Evolutionary conservation across 345 rosid genomes (phyloP).

Genomic region (Populus euphratica): DNA sequence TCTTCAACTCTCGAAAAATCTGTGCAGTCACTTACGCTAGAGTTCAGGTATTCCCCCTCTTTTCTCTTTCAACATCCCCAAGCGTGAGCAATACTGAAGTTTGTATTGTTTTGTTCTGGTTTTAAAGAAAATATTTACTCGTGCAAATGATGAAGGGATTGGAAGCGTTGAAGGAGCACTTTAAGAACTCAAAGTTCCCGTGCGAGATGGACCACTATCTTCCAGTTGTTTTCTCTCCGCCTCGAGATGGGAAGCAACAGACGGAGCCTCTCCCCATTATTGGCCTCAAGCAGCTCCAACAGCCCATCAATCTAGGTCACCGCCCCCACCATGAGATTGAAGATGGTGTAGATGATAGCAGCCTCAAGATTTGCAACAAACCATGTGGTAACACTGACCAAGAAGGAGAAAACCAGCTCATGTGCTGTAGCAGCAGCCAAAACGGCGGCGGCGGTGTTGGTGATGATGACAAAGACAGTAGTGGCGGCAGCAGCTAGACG

Average conservation of each 20-base stretch:
- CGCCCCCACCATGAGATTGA: background rate
- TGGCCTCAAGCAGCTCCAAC: conserved; percentile 24
- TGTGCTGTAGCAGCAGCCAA: conserved; percentile 1
- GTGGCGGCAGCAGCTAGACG: conserved; percentile 2
- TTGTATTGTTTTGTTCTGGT: background rate
- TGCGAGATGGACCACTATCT: conserved; percentile 57
- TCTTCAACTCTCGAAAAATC: conserved; percentile 70
- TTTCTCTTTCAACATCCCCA: background rate
- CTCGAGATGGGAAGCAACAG: conserved; percentile 64
- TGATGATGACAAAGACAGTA: conserved; percentile 21
- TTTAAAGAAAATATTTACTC: background rate
- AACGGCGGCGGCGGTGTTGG: conserved; percentile 42
- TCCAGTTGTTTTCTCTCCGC: conserved; percentile 82
- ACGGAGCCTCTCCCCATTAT: conserved; percentile 51
- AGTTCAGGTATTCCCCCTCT: conserved; percentile 51
- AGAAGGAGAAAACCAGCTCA: background rate
- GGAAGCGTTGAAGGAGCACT: conserved; percentile 76
- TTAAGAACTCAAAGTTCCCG: conserved; percentile 78
- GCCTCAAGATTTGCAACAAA: background rate
- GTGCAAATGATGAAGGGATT: conserved; percentile 48
- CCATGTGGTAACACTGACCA: conserved; percentile 9
- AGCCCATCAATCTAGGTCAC: background rate
- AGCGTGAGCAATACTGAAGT: background rate
- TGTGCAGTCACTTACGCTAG: conserved; percentile 90
- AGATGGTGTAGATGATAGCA: conserved; percentile 1